Evolutionary conservation across 2,329 filamentous ascomycete genomes (phyloP), one percentile per base, ranked within the genome.

Genomic region (Nigrograna mackinnonii): DNA sequence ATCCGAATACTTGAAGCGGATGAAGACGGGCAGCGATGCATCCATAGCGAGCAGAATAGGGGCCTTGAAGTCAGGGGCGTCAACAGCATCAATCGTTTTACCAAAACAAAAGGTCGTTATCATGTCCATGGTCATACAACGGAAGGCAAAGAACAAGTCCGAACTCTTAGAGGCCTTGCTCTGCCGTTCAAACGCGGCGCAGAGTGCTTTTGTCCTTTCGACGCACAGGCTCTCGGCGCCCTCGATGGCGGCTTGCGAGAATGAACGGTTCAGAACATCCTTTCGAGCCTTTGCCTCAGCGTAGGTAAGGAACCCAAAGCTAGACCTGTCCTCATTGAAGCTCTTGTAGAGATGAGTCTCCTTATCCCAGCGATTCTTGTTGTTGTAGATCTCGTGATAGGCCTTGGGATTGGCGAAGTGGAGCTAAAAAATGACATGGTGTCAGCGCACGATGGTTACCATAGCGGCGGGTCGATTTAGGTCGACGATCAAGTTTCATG

Each of bases 381-480:
- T 58, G 48, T 67, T 70, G 54, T 75, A 74, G 26, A 75, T 74
- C 26, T 70, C 69, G 46, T 70, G 57, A 49, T 74, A 75, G 18
- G 67, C 70, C 6, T 63, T 37, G 1, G 73, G 72, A 14, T 66
- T 59, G 7, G 63, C 64, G 54, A 75, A 75, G 45, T 75, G 70
- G 22, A 75, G 65, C 68, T 73, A 41, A 18, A 37, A 33, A 12
- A 33, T 17, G 7, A 33, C 31, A 17, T 7, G 7, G 31, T 16
- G n/a, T 28, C 24, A 28, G 24, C 24, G n/a, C 9, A 28, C n/a
- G n/a, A n/a, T n/a, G n/a, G n/a, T n/a, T n/a, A n/a, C n/a, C n/a
- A n/a, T 65, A n/a, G n/a, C n/a, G n/a, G n/a, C n/a, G n/a, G n/a
- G n/a, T n/a, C n/a, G n/a, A n/a, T n/a, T n/a, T n/a, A n/a, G n/a